phyloP scores from a whole-genome alignment of 768 basidiomycete genomes.

The Lanmaoa rubissima region DNA sequence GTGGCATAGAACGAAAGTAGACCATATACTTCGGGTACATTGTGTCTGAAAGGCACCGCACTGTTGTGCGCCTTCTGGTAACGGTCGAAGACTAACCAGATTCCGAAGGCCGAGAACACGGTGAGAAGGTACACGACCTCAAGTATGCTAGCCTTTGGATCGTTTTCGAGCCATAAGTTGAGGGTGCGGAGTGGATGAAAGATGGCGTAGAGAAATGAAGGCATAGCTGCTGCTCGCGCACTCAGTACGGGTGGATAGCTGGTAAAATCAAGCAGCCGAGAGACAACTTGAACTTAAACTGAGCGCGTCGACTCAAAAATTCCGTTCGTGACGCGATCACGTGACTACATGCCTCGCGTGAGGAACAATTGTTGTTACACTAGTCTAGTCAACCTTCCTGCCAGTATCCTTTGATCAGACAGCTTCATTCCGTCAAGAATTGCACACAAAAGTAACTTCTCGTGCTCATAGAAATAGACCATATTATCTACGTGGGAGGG shows the following conservation, averaged over 20 bases:
- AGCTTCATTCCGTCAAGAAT: background rate
- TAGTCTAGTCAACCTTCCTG: no score
- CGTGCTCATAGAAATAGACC: background rate
- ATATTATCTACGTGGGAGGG: background rate
- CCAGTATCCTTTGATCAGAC: no score
- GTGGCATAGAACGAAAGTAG: background rate
- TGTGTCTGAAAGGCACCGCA: slow-evolving; percentile 63
- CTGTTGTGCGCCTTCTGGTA: slow-evolving; percentile 74
- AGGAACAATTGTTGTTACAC: no score
- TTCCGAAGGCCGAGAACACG: slow-evolving; percentile 72
- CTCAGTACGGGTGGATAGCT: background rate
- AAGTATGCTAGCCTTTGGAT: slow-evolving; percentile 47
- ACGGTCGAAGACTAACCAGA: slow-evolving; percentile 74
- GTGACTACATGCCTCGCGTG: slow-evolving; percentile 2
- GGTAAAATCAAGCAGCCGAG: background rate
- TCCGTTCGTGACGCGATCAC: slow-evolving; percentile 11
- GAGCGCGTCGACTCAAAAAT: slow-evolving; percentile 9
- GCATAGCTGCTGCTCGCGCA: slow-evolving; percentile 22
- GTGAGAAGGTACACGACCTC: slow-evolving; percentile 68
- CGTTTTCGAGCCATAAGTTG: slow-evolving; percentile 47
- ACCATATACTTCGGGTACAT: slow-evolving; percentile 53
- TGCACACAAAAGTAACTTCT: background rate
- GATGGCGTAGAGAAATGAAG: slow-evolving; percentile 35
- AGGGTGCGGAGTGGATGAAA: slow-evolving; percentile 54
- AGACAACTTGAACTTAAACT: slow-evolving; percentile 9